Conservation (phyloP, 2,329 filamentous ascomycete genomes). For the Xylariaceae sp. region DNA sequence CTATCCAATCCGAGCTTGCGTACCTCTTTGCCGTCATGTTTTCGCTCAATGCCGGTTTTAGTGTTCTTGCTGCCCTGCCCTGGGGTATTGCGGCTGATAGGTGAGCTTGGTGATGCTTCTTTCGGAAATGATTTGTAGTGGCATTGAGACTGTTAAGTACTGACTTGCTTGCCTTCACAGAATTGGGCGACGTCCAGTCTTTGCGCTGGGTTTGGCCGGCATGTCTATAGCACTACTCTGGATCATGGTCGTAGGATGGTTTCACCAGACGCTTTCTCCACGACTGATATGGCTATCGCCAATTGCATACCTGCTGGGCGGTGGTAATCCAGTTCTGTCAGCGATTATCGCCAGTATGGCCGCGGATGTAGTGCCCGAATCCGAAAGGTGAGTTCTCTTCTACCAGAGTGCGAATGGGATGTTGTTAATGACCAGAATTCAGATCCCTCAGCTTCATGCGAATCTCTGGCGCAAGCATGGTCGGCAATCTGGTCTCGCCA, state of each 20-base stretch:
- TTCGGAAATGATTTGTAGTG: too few relatives aligned
- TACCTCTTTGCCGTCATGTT: conserved; percentile 43
- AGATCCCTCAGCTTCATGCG: conserved; percentile 48
- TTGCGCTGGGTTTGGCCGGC: conserved; percentile 42
- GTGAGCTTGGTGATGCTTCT: conserved; percentile 33
- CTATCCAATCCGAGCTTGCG: conserved; percentile 47
- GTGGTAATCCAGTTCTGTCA: conserved; percentile 43
- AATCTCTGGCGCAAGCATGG: conserved; percentile 39
- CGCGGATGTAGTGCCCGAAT: conserved; percentile 47
- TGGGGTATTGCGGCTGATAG: conserved; percentile 49
- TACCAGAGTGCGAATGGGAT: background rate
- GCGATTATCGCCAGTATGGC: conserved; percentile 46
- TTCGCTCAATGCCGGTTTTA: conserved; percentile 42
- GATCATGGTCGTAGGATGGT: conserved; percentile 44
- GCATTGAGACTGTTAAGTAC: background rate
- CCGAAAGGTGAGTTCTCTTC: conserved; percentile 41
- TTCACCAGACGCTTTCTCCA: conserved; percentile 42
- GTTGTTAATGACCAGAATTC: background rate
- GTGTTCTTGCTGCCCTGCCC: conserved; percentile 44
- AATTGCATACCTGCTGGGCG: conserved; percentile 44
- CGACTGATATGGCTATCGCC: conserved; percentile 45
- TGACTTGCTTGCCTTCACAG: conserved; percentile 25
- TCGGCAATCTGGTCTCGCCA: conserved; percentile 47
- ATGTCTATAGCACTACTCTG: conserved; percentile 39
- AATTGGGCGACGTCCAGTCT: conserved; percentile 47